phyloP scores from a whole-genome alignment of 257 asterid genomes.

The Mitragyna speciosa region DNA sequence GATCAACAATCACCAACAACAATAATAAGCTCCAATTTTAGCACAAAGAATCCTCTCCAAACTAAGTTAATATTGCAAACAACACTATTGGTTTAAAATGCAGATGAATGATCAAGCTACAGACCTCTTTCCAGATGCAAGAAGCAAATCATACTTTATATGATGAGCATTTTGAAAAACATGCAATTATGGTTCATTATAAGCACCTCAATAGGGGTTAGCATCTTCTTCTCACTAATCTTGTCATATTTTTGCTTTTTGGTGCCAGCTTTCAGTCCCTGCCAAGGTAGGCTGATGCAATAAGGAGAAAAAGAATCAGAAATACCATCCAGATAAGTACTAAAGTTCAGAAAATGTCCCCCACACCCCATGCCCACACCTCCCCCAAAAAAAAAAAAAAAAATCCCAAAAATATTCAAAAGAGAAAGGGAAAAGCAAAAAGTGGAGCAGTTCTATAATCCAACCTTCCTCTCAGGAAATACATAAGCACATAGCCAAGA shows the following conservation, averaged over 20 bases:
- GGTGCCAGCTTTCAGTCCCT: conserved; percentile 93
- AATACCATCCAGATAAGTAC: conserved; percentile 7
- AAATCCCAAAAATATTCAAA: neutral
- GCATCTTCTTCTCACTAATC: conserved; percentile 94
- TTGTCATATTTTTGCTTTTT: conserved; percentile 95
- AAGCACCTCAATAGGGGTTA: conserved; percentile 85
- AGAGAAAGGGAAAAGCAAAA: conserved; percentile 4
- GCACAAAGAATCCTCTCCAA: neutral
- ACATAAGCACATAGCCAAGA: conserved; percentile 96
- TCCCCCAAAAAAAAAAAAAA: too few species aligned
- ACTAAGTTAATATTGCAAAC: neutral
- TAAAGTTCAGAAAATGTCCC: neutral
- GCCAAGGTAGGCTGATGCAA: conserved; percentile 85
- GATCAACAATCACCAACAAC: neutral
- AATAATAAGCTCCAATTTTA: neutral
- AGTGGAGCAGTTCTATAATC: conserved; percentile 14
- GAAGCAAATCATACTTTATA: neutral
- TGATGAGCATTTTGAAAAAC: neutral
- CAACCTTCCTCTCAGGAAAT: conserved; percentile 95
- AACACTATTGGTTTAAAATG: neutral
- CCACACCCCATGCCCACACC: too few species aligned
- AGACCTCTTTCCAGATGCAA: neutral
- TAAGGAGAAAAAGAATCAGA: conserved; percentile 11
- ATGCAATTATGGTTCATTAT: conserved; percentile 13
- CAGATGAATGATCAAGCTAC: neutral